Evolutionary conservation across 257 asterid genomes (phyloP).

Genomic region (Solanum peruvianum): DNA sequence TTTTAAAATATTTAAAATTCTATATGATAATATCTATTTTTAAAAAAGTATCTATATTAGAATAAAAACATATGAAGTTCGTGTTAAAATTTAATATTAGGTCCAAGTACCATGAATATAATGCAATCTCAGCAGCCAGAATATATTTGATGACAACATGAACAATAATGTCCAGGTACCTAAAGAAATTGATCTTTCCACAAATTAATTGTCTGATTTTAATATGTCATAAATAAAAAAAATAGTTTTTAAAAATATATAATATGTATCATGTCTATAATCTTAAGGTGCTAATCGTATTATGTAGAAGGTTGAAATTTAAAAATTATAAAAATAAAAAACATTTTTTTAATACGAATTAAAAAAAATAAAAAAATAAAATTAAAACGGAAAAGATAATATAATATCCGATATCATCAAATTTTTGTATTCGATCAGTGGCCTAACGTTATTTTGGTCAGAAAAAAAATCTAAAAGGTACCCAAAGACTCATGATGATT

Average conservation of each 20-base stretch:
- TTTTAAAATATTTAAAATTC: too few relatives aligned
- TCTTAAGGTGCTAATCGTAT: fast-evolving
- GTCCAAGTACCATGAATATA: background rate
- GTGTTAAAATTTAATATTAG: background rate
- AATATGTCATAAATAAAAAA: background rate
- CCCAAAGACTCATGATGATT: constrained; percentile 5
- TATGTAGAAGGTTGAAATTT: too few relatives aligned
- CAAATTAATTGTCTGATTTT: background rate
- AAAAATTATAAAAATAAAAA: background rate
- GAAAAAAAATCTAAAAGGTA: background rate
- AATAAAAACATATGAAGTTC: background rate
- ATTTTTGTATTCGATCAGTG: background rate
- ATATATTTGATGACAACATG: background rate
- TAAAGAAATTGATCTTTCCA: background rate
- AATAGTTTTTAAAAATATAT: background rate
- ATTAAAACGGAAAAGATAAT: too few relatives aligned
- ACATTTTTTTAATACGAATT: fast-evolving
- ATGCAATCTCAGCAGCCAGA: background rate
- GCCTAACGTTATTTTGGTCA: background rate
- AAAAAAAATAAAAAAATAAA: too few relatives aligned
- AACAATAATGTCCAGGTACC: background rate
- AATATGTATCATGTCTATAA: background rate
- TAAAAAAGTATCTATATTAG: background rate
- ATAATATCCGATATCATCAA: background rate
- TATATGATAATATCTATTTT: background rate